Evolutionary conservation across 345 rosid genomes (phyloP), one percentile per base, ranked within the genome.

Genomic region (Trapa incisa): DNA sequence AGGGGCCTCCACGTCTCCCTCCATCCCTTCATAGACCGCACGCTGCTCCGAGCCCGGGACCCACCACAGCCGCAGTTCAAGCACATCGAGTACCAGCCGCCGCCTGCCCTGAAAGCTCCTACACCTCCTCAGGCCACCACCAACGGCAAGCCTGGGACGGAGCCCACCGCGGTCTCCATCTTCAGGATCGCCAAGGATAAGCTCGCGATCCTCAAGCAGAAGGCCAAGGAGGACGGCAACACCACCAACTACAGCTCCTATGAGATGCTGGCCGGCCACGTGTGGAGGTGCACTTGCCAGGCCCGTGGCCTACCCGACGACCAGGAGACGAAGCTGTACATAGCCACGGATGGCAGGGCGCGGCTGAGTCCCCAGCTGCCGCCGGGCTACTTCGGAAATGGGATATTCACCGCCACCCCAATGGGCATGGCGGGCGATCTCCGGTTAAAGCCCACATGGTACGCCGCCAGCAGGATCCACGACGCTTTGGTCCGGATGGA

Each of bases 251-350:
- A 93, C 65, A 93, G 96, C 75, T 85, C 98, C 0, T 93, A 93
- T 57, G 90, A 83, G 80, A 88, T 93, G 97, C 66, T 93, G 83
- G 84, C 98, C 1, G 98, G 94, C 53, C 97, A 93, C 63, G 96
- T 93, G 7, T 93, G 98, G 98, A 83, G 81, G 73, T 82, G 87
- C 0, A 80, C 83, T 4, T 84, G 96, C 79, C 81, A 68, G 75
- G 94, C 97, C 0, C 94, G 98, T 13, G 89, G 85, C 4, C 95
- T 92, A 61, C 35, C 81, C 0, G 88, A 77, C 57, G 88, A 84
- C 74, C 98, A 92, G 75, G 84, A 77, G 36, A 83, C 85, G 69
- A 93, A 93, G 71, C 22, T 93, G 70, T 93, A 93, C 75, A 90
- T 90, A 35, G 97, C 98, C 0, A 90, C 97, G 17, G 98, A 90